Evolutionary conservation across 2,329 filamentous ascomycete genomes (phyloP), one percentile per base, ranked within the genome.

Genomic region (Aspergillus tubingensis): DNA sequence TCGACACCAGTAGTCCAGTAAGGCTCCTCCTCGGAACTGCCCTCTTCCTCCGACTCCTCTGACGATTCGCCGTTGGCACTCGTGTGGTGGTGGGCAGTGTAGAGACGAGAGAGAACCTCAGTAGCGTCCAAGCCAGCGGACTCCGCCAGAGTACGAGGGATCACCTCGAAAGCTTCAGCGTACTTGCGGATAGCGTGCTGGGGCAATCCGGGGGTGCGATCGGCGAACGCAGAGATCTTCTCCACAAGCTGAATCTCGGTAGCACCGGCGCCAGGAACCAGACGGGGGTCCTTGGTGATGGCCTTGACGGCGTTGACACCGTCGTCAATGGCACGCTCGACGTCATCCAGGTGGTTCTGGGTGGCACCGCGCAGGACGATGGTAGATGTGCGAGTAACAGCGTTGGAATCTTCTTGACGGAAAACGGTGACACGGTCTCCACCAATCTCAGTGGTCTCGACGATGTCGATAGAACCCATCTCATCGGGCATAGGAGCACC

Each of bases 401-500:
- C 92, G 73, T 92, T 88, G 58, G 72, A 67, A 25, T 79, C 79
- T 77, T 99, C 95, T 83, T 99, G 95, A 72, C 96, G 86, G 86
- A 99, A 99, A 61, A 99, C 94, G 44, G 95, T 99, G 61, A 99
- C 96, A 63, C 95, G 90, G 82, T 99, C 95, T 69, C 95, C 95
- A 66, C 95, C 95, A 75, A 99, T 98, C 80, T 99, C 95, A 48
- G 96, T 85, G 1, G 96, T 98, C 85, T 99, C 95, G 32, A 99
- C 95, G 59, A 99, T 79, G 75, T 99, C 95, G 65, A 99, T 88
- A 70, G 81, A 90, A 66, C 95, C 95, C 93, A 96, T 98, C 84
- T 99, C 95, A 70, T 99, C 95, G n/a, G 96, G 95, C 95, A 99
- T 99, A 48, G 95, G 95, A 15, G 96, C 95, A 66, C 95, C 95